Percentiles rank a stretch among this genome's conserved stretches.
These are phyloP conservation scores for Coprinellus micaceus DNA, from an alignment of 768 basidiomycete species.

Conservation along the genomic window DNA sequence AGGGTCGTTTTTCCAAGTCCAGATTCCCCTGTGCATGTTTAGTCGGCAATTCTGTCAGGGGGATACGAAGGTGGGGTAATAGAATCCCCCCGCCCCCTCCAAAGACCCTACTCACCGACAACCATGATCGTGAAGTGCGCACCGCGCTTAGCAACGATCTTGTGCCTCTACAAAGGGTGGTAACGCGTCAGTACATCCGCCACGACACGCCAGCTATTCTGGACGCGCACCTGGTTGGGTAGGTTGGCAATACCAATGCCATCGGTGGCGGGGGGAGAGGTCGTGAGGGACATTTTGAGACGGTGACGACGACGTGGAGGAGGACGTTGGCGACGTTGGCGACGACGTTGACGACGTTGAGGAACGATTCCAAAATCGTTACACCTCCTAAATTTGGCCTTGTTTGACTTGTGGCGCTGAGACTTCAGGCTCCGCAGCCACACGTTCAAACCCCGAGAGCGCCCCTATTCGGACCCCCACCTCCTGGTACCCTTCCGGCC, in stretches of 20 bases:
- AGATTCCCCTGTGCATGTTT: constrained; percentile 69
- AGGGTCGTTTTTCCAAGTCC: constrained; percentile 96
- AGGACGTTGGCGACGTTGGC: constrained; percentile 22
- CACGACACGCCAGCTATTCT: background rate
- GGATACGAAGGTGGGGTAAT: background rate
- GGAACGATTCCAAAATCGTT: constrained; percentile 33
- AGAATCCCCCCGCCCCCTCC: background rate
- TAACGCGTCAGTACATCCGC: constrained; percentile 24
- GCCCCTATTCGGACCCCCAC: too few species aligned
- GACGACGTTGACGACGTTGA: constrained; percentile 22
- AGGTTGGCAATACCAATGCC: constrained; percentile 95
- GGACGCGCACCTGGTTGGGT: constrained; percentile 82
- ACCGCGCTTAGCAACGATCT: constrained; percentile 96
- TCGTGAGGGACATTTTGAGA: constrained; percentile 40
- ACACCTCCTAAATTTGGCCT: constrained; percentile 28
- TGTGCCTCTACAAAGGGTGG: constrained; percentile 72
- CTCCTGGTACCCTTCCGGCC: too few species aligned
- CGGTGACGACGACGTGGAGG: constrained; percentile 20
- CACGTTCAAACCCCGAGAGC: too few species aligned
- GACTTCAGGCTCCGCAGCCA: background rate
- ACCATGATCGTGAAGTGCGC: constrained; percentile 99
- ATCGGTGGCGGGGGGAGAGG: constrained; percentile 46
- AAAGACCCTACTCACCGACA: constrained; percentile 63
- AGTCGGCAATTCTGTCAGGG: background rate
- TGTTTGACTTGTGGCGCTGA: constrained; percentile 21